These are phyloP conservation scores for Limnanthes douglasii DNA, from an alignment of 345 rosid species.

Conservation along the genomic window DNA sequence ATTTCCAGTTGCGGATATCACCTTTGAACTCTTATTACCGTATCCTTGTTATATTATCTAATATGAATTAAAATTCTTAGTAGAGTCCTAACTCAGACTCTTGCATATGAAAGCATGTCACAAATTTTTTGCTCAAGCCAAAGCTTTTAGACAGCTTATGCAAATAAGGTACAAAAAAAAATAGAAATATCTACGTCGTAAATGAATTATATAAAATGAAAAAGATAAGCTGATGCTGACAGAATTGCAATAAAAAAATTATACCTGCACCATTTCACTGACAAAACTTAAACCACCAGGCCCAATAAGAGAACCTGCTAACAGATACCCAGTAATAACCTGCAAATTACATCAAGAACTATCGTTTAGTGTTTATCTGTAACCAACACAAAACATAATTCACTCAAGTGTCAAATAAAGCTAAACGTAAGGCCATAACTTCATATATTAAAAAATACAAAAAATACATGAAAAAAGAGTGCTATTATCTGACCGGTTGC, in stretches of 20 bases:
- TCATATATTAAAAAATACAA: constrained; percentile 6
- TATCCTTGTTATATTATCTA: too few relatives aligned
- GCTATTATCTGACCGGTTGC: constrained; percentile 80
- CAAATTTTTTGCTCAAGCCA: too few relatives aligned
- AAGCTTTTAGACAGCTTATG: too few relatives aligned
- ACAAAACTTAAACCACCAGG: constrained; percentile 94
- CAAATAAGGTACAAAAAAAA: too few relatives aligned
- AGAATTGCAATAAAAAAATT: constrained; percentile 13
- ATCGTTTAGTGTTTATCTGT: neutral
- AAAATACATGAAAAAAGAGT: constrained; percentile 9
- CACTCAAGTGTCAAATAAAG: constrained; percentile 2
- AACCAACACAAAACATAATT: too few relatives aligned
- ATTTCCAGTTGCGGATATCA: too few relatives aligned
- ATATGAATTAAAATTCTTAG: too few relatives aligned
- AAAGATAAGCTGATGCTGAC: neutral
- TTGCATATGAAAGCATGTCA: too few relatives aligned
- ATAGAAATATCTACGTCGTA: too few relatives aligned
- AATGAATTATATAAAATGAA: too few relatives aligned
- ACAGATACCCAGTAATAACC: constrained; percentile 92
- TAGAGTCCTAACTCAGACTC: too few relatives aligned
- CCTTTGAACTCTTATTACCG: too few relatives aligned
- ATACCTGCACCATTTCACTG: constrained; percentile 96
- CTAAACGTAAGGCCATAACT: neutral
- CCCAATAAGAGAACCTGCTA: constrained; percentile 86
- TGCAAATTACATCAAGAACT: constrained; percentile 13